Conservation (phyloP, 208 protist species). For the Crithidia bombi region DNA sequence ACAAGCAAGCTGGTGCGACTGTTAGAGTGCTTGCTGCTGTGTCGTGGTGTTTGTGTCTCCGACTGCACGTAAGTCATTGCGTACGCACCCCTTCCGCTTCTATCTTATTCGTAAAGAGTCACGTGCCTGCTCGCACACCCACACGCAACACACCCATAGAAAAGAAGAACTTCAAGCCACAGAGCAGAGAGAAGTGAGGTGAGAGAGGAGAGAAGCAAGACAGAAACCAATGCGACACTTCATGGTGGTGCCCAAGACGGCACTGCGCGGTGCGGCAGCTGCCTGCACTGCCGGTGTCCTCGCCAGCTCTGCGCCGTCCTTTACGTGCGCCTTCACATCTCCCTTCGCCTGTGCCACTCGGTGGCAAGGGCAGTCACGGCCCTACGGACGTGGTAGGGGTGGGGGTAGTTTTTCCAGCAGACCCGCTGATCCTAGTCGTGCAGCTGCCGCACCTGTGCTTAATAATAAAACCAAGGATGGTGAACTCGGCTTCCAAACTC, state of each 20-base stretch:
- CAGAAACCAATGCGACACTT: neutral
- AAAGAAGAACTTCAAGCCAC: too few species aligned
- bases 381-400: constrained; percentile 16
- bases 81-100: too few species aligned
- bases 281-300: neutral
- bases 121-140: too few species aligned
- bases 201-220: neutral
- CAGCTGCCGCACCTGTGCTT: neutral
- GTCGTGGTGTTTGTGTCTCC: too few species aligned
- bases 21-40: too few species aligned
- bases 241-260: neutral
- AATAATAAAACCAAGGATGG: constrained; percentile 70
- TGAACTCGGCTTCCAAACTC: constrained; percentile 58
- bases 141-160: too few species aligned
- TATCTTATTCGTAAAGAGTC: too few species aligned
- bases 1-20: too few species aligned
- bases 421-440: neutral
- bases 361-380: constrained; percentile 5
- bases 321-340: neutral
- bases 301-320: neutral
- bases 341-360: constrained; percentile 6
- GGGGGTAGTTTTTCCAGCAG: constrained; percentile 6
- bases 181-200: neutral
- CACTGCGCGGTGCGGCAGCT: neutral
- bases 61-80: too few species aligned